Evolutionary conservation across 257 asterid species (phyloP), one percentile per base, ranked within the genome.

Genomic region (Plectranthus barbatus): DNA sequence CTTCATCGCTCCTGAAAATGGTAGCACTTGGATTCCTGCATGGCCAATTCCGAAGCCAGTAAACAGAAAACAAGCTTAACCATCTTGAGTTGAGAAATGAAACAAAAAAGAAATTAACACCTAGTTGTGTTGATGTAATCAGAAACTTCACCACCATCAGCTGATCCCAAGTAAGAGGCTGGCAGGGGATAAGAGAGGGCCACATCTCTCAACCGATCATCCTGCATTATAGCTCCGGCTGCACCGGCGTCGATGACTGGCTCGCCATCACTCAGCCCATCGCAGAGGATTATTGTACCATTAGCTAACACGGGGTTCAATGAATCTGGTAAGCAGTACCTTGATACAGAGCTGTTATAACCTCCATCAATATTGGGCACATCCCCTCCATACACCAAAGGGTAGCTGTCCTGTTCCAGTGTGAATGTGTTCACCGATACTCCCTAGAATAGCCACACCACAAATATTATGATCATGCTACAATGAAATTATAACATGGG

Each of bases 201-300:
- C 3, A 36, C 13, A 66, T 86, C 92, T 4, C 47, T 60, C 51
- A 62, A 23, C 4, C 56, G 66, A 17, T 15, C 61, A 19, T 56
- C 82, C 51, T 56, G 73, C 79, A 77, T 72, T 46, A 86, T 47
- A 17, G 80, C 60, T 41, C 95, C 92, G 8, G 46, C 13, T 0
- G 78, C 86, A 26, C 83, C 81, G 1, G 79, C 84, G 0, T 14
- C 60, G 2, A 44, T 18, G 9, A 54, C 65, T 13, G 64, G 5
- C 4, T 56, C 66, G 9, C 64, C 80, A 0, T 55, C 67, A n/a
- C 6, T 61, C 46, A 67, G 15, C 9, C 10, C 11, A 14, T 84
- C 87, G 45, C 92, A 86, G 0, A 86, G 64, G 7, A 84, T 83
- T 0, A 86, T 80, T 7, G 73, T 84, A 7, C 79, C 84, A 0